These are phyloP conservation scores for Corchorus olitorius DNA, from an alignment of 345 rosid species.

Conservation along the genomic window DNA sequence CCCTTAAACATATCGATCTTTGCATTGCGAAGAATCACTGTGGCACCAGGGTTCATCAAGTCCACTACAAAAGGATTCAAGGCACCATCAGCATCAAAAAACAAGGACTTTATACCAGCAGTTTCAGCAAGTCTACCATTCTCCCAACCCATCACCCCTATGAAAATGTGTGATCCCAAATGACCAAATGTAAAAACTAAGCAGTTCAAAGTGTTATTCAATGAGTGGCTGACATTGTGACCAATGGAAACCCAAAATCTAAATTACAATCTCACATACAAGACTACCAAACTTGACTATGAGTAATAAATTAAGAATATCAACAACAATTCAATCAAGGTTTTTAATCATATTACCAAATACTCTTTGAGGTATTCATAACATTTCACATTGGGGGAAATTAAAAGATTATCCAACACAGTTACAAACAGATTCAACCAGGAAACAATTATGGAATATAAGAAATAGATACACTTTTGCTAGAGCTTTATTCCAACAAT, in stretches of 20 bases:
- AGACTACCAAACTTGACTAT: neutral
- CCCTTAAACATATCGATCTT: conserved; percentile 64
- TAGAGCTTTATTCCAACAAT: neutral
- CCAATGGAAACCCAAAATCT: neutral
- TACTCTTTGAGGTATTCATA: neutral
- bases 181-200: neutral
- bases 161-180: neutral
- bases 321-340: neutral
- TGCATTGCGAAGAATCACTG: conserved; percentile 51
- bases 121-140: neutral
- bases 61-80: conserved; percentile 36
- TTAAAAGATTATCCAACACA: neutral
- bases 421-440: neutral
- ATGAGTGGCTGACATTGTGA: neutral
- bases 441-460: neutral
- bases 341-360: neutral
- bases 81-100: conserved; percentile 1
- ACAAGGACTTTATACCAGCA: neutral
- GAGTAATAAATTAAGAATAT: neutral
- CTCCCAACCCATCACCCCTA: neutral
- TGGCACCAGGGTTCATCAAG: conserved; percentile 48
- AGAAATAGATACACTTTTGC: neutral
- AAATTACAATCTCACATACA: neutral
- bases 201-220: neutral
- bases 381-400: neutral